A percentile compares a stretch with the other conserved stretches of the same genome.
phyloP scores from a whole-genome alignment of 1,139 yeast species.

The Magnusiomyces paraingens region DNA sequence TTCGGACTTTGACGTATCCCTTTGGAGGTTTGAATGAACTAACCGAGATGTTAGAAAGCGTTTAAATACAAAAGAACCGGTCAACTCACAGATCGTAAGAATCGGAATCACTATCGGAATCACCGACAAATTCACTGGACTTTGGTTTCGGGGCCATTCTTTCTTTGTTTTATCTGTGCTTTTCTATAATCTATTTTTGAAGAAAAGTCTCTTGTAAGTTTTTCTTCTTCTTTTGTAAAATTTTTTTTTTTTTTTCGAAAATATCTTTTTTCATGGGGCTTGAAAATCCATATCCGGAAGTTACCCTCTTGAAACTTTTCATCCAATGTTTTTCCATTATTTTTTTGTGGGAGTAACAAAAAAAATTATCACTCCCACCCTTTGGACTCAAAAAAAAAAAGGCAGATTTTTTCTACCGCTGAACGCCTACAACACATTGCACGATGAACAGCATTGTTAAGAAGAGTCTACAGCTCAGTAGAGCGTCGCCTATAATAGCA shows the following conservation, averaged over 20 bases:
- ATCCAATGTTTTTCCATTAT: not conserved
- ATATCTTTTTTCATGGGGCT: not conserved
- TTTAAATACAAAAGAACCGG: not conserved
- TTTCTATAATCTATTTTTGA: not conserved
- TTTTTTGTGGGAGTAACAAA: not conserved
- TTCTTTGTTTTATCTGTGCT: not conserved
- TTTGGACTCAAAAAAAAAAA: too few relatives aligned
- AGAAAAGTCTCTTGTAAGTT: not conserved
- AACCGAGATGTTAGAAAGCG: not conserved
- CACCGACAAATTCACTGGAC: conserved; percentile 16
- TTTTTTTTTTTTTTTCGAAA: not conserved
- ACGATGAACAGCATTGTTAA: too few relatives aligned
- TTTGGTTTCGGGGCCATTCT: conserved; percentile 8
- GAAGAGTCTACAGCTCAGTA: too few relatives aligned
- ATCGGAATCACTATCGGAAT: conserved; percentile 19
- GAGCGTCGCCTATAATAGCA: too few relatives aligned
- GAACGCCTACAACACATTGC: too few relatives aligned
- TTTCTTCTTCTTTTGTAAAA: not conserved
- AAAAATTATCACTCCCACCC: not conserved
- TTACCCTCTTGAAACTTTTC: too few relatives aligned
- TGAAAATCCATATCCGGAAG: not conserved
- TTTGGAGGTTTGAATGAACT: conserved; percentile 20
- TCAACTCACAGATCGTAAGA: not conserved
- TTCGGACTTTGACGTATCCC: conserved; percentile 17
- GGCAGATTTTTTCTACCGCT: too few relatives aligned